A percentile compares a stretch with the other conserved stretches of the same genome.
Conservation (phyloP, 352 stramenopile species). For the Phytophthora fragariaefolia region DNA sequence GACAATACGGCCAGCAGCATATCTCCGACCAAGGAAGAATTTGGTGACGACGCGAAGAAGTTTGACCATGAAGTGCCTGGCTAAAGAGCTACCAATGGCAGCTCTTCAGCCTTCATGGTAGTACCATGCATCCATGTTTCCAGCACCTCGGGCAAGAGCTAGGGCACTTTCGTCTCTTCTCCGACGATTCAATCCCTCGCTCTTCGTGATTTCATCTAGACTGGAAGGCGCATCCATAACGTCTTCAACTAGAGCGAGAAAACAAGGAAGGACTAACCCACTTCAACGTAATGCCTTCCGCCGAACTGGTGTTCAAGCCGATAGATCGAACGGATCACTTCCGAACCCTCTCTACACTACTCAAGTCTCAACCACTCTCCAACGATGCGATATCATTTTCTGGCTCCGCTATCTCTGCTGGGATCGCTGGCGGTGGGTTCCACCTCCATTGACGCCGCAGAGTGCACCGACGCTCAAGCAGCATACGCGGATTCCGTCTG, state of each 20-base stretch:
- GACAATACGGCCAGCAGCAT: not conserved
- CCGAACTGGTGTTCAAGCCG: not conserved
- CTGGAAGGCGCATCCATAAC: not conserved
- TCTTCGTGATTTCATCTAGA: not conserved
- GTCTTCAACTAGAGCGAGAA: not conserved
- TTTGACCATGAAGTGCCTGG: too few species aligned
- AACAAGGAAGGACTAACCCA: conserved; percentile 9
- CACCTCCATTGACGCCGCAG: conserved; percentile 3
- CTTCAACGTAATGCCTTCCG: not conserved
- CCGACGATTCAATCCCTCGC: too few species aligned
- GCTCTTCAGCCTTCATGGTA: too few species aligned
- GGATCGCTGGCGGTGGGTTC: conserved; percentile 4
- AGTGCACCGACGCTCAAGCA: conserved; percentile 30
- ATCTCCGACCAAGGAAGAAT: not conserved
- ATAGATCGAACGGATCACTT: conserved; percentile 11
- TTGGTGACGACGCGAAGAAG: not conserved
- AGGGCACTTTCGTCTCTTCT: too few species aligned
- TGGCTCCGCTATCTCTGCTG: not conserved
- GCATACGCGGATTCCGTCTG: conserved; percentile 19
- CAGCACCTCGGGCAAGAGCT: too few species aligned
- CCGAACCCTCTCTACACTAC: not conserved
- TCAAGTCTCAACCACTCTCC: conserved; percentile 4
- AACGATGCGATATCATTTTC: not conserved
- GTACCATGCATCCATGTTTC: too few species aligned
- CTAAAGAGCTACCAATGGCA: too few species aligned